Percentiles rank a stretch among this genome's conserved stretches.
Conservation (phyloP, 768 basidiomycete species). For the Pleurotus salmoneostramineus region DNA sequence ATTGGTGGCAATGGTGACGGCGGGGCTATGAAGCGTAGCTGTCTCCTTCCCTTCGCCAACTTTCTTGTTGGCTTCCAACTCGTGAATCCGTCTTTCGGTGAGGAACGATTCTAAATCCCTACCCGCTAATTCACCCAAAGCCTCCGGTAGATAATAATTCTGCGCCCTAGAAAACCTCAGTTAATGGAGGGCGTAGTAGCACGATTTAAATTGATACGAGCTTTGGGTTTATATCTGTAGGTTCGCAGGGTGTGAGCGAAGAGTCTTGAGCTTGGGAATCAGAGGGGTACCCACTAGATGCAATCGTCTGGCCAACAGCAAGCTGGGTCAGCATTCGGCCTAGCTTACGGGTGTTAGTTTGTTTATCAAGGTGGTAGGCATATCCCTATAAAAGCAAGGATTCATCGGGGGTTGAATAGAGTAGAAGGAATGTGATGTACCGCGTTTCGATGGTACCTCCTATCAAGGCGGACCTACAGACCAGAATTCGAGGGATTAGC, state of each 20-base stretch:
- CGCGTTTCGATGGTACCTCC: constrained; percentile 14
- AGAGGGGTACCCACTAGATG: constrained; percentile 31
- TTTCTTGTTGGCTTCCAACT: too few relatives aligned
- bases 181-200: not conserved
- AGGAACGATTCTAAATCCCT: constrained; percentile 29
- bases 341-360: constrained; percentile 34
- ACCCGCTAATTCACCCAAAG: constrained; percentile 29
- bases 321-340: constrained; percentile 38
- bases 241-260: too few relatives aligned
- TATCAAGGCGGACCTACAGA: constrained; percentile 30
- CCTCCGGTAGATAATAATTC: constrained; percentile 26
- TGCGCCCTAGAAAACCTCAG: constrained; percentile 18
- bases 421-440: too few relatives aligned
- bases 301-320: constrained; percentile 42
- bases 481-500: not conserved
- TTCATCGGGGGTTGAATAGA: not conserved
- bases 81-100: constrained; percentile 22
- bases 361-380: constrained; percentile 18
- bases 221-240: constrained; percentile 23
- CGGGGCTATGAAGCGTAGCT: constrained; percentile 7
- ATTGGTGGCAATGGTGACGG: not conserved
- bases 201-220: not conserved
- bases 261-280: not conserved
- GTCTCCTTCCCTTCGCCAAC: constrained; percentile 8
- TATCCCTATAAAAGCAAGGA: constrained; percentile 12